phyloP scores from a whole-genome alignment of 129 eudicot genomes.

The Pseudognaphalium luteoalbum region DNA sequence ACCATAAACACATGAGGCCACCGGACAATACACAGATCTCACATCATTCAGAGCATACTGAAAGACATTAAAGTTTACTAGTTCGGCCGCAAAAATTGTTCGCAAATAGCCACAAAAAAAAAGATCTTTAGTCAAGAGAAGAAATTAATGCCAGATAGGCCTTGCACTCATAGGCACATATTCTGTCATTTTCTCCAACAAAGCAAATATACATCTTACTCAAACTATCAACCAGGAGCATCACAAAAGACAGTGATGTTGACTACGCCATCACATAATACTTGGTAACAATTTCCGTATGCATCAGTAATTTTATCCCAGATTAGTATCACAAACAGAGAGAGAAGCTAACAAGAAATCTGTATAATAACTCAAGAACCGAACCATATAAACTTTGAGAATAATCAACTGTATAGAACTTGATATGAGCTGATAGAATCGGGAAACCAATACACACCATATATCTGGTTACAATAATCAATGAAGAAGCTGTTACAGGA shows the following conservation, averaged over 20 bases:
- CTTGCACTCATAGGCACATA: not conserved
- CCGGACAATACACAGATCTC: not conserved
- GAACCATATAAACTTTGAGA: not conserved
- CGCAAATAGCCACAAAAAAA: not conserved
- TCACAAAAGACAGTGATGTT: not conserved
- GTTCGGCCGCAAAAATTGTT: not conserved
- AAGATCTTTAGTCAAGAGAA: not conserved
- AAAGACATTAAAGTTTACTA: not conserved
- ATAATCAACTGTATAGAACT: not conserved
- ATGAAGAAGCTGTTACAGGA: not conserved
- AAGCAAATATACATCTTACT: not conserved
- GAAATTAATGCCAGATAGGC: not conserved
- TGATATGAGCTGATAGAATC: not conserved
- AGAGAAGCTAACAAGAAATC: not conserved
- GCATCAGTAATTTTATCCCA: not conserved
- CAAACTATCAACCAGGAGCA: not conserved
- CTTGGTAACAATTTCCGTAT: too few species aligned
- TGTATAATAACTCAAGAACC: not conserved
- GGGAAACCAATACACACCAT: not conserved
- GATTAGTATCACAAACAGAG: not conserved
- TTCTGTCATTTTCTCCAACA: not conserved
- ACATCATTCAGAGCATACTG: not conserved
- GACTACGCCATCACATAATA: too few species aligned
- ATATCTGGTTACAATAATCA: not conserved
- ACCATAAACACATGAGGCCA: not conserved